phyloP scores from a whole-genome alignment of 2,329 filamentous ascomycete species.

The Paecilomyces fulvus region DNA sequence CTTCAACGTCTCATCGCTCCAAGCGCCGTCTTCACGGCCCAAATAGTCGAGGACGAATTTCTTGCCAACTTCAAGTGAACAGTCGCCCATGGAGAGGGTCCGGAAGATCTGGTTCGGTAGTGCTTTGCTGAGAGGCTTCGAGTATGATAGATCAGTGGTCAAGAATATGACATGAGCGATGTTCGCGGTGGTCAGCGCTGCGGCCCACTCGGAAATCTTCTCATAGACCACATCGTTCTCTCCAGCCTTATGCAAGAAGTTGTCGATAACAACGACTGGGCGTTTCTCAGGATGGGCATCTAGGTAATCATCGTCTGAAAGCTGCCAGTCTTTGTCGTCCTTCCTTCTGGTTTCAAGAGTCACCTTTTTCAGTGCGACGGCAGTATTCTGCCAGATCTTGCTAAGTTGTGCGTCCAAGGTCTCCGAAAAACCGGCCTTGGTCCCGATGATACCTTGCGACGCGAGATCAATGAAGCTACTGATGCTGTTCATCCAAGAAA shows the following conservation, averaged over 20 bases:
- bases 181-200: slow-evolving; percentile 73
- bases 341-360: slow-evolving; percentile 62
- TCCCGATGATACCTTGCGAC: slow-evolving; percentile 85
- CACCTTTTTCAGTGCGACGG: slow-evolving; percentile 68
- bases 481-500: slow-evolving; percentile 93
- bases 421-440: slow-evolving; percentile 90
- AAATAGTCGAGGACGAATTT: slow-evolving; percentile 82
- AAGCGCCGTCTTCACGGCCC: slow-evolving; percentile 37
- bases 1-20: slow-evolving; percentile 27
- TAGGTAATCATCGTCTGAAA: slow-evolving; percentile 78
- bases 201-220: slow-evolving; percentile 83
- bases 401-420: slow-evolving; percentile 80
- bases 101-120: slow-evolving; percentile 87
- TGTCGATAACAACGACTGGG: slow-evolving; percentile 81
- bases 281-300: slow-evolving; percentile 79
- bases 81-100: slow-evolving; percentile 76
- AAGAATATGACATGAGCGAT: slow-evolving; percentile 92
- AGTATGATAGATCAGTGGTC: slow-evolving; percentile 79
- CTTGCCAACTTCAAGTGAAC: slow-evolving; percentile 77
- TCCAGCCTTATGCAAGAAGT: slow-evolving; percentile 74
- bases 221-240: slow-evolving; percentile 60
- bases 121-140: slow-evolving; percentile 77
- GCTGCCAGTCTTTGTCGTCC: slow-evolving; percentile 60
- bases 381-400: slow-evolving; percentile 82
- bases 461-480: slow-evolving; percentile 88